A percentile compares a stretch with the other conserved stretches of the same genome.
Evolutionary conservation across 371 early-diverging fungal genomes (phyloP).

Genomic region (Rhizopus arrhizus): DNA sequence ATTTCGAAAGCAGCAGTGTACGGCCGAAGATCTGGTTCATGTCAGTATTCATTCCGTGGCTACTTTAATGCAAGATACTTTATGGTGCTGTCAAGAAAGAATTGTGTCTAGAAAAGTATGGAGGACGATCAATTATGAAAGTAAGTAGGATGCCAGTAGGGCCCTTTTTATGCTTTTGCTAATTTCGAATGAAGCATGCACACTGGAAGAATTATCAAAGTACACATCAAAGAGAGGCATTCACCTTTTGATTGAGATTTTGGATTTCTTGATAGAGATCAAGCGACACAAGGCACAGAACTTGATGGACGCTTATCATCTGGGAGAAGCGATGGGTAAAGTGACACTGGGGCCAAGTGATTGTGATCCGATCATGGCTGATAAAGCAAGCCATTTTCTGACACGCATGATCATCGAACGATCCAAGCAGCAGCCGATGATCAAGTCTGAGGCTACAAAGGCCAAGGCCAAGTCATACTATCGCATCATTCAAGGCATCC

Average conservation of each 20-base stretch:
- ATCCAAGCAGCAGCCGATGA: conserved; percentile 31
- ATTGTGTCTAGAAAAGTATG: conserved; percentile 50
- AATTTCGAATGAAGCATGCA: conserved; percentile 32
- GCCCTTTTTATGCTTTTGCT: background rate
- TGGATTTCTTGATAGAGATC: conserved; percentile 47
- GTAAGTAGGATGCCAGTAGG: conserved; percentile 27
- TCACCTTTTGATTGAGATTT: conserved; percentile 37
- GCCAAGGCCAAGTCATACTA: conserved; percentile 48
- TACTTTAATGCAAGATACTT: conserved; percentile 51
- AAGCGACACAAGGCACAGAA: conserved; percentile 46
- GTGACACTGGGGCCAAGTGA: conserved; percentile 47
- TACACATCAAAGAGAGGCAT: conserved; percentile 33
- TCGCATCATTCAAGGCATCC: conserved; percentile 37
- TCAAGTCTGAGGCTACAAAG: conserved; percentile 38
- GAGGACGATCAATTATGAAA: conserved; percentile 50
- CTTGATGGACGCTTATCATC: conserved; percentile 42
- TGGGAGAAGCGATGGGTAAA: conserved; percentile 54
- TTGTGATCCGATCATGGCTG: conserved; percentile 46
- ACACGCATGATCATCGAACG: conserved; percentile 53
- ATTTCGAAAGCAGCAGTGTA: conserved; percentile 39
- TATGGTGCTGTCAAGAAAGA: conserved; percentile 48
- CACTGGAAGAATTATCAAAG: conserved; percentile 37
- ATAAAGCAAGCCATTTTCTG: conserved; percentile 48
- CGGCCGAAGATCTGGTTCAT: conserved; percentile 33
- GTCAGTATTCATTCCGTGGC: conserved; percentile 51